A percentile compares a stretch with the other conserved stretches of the same genome.
phyloP scores from a whole-genome alignment of 2,329 filamentous ascomycete genomes.

The Capronia americana region DNA sequence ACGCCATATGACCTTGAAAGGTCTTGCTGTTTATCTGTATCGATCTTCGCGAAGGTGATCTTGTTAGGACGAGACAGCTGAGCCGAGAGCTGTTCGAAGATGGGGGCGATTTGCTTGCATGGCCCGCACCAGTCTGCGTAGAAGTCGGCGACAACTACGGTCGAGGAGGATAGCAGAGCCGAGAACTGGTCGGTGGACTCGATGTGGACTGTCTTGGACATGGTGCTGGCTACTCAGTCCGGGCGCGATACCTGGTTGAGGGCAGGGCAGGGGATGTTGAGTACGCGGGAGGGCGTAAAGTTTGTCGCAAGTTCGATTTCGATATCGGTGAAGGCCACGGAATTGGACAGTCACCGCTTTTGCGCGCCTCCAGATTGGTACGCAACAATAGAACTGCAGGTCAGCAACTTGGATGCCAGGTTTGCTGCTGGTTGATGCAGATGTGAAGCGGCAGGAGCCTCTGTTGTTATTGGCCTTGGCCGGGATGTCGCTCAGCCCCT shows the following conservation, averaged over 20 bases:
- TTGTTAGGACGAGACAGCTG: conserved; percentile 73
- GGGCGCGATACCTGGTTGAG: conserved; percentile 2
- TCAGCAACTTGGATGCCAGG: conserved; percentile 1
- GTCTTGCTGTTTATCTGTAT: conserved; percentile 77
- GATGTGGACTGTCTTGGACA: conserved; percentile 59
- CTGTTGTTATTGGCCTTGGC: conserved; percentile 12
- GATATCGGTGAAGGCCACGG: neutral
- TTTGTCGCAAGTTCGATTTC: neutral
- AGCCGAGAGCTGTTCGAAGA: conserved; percentile 77
- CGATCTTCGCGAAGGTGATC: conserved; percentile 86
- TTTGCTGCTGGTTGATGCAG: neutral
- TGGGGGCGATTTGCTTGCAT: conserved; percentile 81
- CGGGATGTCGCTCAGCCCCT: conserved; percentile 9
- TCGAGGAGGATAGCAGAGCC: conserved; percentile 71
- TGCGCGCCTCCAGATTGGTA: neutral
- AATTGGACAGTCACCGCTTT: neutral
- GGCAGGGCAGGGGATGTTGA: neutral
- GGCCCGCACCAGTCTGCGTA: conserved; percentile 86
- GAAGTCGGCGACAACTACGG: conserved; percentile 87
- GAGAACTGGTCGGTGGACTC: conserved; percentile 71
- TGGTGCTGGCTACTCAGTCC: conserved; percentile 40
- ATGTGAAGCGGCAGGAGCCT: conserved; percentile 5
- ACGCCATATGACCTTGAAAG: conserved; percentile 76
- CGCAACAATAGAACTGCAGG: conserved; percentile 3
- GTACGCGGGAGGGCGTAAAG: neutral